Conservation (phyloP, 495 filamentous ascomycete species). For the Trichoderma asperelloides region DNA sequence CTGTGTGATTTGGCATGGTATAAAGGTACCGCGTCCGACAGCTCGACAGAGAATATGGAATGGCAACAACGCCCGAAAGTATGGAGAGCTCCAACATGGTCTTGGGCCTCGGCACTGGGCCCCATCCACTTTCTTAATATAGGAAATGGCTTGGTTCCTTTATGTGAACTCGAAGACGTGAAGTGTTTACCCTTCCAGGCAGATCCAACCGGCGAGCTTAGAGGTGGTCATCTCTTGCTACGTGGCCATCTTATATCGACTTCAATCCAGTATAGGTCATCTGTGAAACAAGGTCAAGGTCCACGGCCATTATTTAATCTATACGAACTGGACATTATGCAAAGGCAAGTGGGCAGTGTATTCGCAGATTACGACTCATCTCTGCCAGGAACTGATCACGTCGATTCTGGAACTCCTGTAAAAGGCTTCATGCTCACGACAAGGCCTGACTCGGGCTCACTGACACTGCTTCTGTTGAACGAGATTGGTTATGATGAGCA, state of each 20-base stretch:
- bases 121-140: conserved; percentile 10
- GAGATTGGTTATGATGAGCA: background rate
- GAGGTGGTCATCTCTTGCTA: conserved; percentile 3
- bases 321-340: conserved; percentile 9
- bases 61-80: conserved; percentile 3
- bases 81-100: conserved; percentile 21
- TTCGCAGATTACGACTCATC: conserved; percentile 14
- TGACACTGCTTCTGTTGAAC: background rate
- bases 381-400: background rate
- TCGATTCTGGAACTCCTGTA: background rate
- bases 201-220: conserved; percentile 15
- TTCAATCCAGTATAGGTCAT: conserved; percentile 2
- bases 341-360: conserved; percentile 12
- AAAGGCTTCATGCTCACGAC: background rate
- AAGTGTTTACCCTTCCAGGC: background rate
- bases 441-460: background rate
- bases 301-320: conserved; percentile 11
- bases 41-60: background rate
- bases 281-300: background rate
- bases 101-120: conserved; percentile 14
- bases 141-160: background rate
- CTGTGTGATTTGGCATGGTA: conserved; percentile 12
- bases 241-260: conserved; percentile 10
- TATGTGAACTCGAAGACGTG: conserved; percentile 13
- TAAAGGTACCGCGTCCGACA: background rate